Base-by-base conservation (phyloP, 331 rosid genomes). In the Saraca asoca region DNA sequence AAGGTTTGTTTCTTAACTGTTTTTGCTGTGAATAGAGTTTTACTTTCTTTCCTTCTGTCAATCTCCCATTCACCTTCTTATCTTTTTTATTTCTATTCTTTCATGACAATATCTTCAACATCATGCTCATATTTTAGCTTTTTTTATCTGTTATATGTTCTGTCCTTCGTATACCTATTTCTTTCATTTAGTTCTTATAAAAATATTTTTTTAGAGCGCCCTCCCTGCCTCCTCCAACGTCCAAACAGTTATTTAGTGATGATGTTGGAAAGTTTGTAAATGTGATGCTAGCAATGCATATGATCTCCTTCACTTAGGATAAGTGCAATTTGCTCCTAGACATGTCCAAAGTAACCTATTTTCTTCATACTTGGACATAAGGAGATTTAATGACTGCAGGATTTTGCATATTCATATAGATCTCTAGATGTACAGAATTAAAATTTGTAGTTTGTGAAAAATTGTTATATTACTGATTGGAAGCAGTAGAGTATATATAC, bases 371-470 rank as follows among this genome's bases (percentile, higher is more conserved):
- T 1, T 24, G 31, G 31, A 24, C 31, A 1, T 24, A 24, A 24
- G 31, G 31, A 48, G 34, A 62, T 46, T 67, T 39, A 38, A 38
- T 49, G 41, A 52, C 37, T 17, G 56, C 0, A 11, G 61, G 58
- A 42, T 58, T 48, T 45, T 62, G 49, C 18, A 12, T 43, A 16
- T 69, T 68, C 39, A 43, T 56, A 24, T 18, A 29, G 60, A 37
- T 24, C 31, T 31, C 45, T 62, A 24, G 44, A 58, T 63, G 12
- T 48, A 11, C 8, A 48, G 41, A 33, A 49, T 43, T 48, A 48
- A 48, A 73, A 19, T 54, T 54, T n/a, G n/a, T n/a, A n/a, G n/a
- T n/a, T n/a, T n/a, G n/a, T n/a, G n/a, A n/a, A n/a, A n/a, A n/a
- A n/a, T n/a, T n/a, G n/a, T n/a, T n/a, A n/a, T n/a, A n/a, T n/a